Evolutionary conservation across 257 asterid genomes (phyloP), one percentile per base, ranked within the genome.

Genomic region (Nicotiana paniculata): DNA sequence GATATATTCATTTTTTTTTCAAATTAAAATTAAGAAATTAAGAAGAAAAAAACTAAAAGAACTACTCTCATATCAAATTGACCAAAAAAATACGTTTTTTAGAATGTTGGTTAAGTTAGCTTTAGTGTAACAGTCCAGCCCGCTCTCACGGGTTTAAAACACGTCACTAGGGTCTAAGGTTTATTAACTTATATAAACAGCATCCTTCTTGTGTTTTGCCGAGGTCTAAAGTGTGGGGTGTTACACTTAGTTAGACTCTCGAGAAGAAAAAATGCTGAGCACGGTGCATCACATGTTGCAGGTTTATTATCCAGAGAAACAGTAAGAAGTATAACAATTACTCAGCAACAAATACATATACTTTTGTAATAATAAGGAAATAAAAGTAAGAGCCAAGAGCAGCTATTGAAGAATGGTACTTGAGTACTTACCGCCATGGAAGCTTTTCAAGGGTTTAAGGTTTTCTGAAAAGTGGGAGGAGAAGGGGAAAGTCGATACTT

Each of bases 381-480:
- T 2, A 3, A 68, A 18, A 30, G 37, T 18, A 43, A 65, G 12
- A 65, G 24, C 24, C 35, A 43, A 65, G 12, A 65, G 24, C 24
- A 32, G 24, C 10, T 37, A 65, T 65, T 70, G 79, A 74, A 74
- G 0, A 48, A 46, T 46, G 24, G 2, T 35, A 16, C 3, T 26
- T 35, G 61, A 79, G 13, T 0, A 61, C 82, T 79, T 79, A 61
- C 82, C 74, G 82, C 82, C 82, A 79, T 79, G 62, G 82, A 35
- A 39, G 75, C 43, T 79, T 79, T 79, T 37, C 59, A 24, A 58
- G 39, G 79, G 74, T 79, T 79, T 68, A 61, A 57, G 82, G 82
- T 66, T 79, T 78, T 55, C 67, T 10, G 33, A 16, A 33, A 15
- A 58, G 2, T 2, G 59, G 2, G 39, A 43, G 35, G 28, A n/a